A percentile compares a stretch with the other conserved stretches of the same genome.
phyloP scores from a whole-genome alignment of 73 alveolate genomes.

The Stentor roeselii region DNA sequence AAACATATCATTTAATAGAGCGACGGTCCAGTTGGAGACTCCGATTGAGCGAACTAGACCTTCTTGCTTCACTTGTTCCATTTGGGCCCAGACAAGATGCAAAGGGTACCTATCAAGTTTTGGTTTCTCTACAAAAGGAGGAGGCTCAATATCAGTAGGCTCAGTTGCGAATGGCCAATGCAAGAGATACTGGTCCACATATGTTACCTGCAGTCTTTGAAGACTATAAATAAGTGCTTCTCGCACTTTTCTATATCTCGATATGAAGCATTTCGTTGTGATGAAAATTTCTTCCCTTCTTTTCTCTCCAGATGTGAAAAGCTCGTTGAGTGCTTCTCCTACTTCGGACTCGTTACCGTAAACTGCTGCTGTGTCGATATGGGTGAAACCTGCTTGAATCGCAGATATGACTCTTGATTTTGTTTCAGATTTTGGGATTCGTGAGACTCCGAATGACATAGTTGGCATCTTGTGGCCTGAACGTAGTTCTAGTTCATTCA shows the following conservation, averaged over 20 bases:
- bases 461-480: no score
- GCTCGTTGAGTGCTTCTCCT: constrained; percentile 61
- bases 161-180: constrained; percentile 69
- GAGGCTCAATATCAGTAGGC: constrained; percentile 36
- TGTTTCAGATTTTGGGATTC: constrained; percentile 23
- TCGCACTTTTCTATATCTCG: constrained; percentile 49
- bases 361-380: constrained; percentile 66
- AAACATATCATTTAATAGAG: constrained; percentile 51
- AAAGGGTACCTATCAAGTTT: constrained; percentile 1
- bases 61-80: constrained; percentile 59
- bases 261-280: constrained; percentile 67
- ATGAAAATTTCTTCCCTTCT: constrained; percentile 80
- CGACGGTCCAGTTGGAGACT: constrained; percentile 61
- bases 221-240: constrained; percentile 56
- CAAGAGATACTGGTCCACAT: constrained; percentile 54
- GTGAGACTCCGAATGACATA: constrained; percentile 22
- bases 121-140: background rate
- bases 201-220: constrained; percentile 49
- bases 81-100: constrained; percentile 59
- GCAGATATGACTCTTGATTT: constrained; percentile 47
- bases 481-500: no score
- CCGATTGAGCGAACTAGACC: constrained; percentile 70
- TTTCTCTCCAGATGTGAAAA: constrained; percentile 39
- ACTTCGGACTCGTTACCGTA: constrained; percentile 65
- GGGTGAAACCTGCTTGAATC: constrained; percentile 68